phyloP scores from a whole-genome alignment of 1,284 basidiomycete species.

The Rhodotorula sp. region DNA sequence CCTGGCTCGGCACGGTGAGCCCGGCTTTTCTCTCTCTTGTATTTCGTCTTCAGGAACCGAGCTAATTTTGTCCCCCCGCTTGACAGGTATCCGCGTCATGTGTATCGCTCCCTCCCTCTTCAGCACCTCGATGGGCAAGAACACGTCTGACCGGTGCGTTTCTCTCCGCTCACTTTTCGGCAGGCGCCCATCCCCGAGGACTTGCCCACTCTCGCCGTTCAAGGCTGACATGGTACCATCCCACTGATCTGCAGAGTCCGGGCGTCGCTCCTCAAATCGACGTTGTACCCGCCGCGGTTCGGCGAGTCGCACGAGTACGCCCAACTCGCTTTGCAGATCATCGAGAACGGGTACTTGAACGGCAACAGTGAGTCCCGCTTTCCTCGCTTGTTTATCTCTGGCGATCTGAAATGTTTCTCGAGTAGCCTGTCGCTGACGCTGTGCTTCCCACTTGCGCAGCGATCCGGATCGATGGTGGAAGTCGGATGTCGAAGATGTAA shows the following conservation, averaged over 20 bases:
- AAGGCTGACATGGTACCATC: too few species aligned
- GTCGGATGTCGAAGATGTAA: conserved; percentile 39
- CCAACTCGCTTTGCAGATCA: conserved; percentile 42
- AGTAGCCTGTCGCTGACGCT: neutral
- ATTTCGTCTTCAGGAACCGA: too few species aligned
- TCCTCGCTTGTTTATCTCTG: neutral
- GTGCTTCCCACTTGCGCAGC: neutral
- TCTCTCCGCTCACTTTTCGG: neutral
- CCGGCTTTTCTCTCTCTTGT: too few species aligned
- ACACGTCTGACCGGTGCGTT: conserved; percentile 35
- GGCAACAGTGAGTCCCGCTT: conserved; percentile 19
- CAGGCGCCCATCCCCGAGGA: too few species aligned
- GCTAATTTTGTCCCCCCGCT: too few species aligned
- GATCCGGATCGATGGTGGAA: conserved; percentile 38
- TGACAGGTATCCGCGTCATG: conserved; percentile 41
- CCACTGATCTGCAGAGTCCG: neutral
- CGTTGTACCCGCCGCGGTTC: conserved; percentile 43
- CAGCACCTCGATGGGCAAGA: conserved; percentile 48
- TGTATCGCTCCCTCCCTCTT: conserved; percentile 48
- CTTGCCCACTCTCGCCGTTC: too few species aligned
- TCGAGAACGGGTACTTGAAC: conserved; percentile 45
- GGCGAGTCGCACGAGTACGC: conserved; percentile 48
- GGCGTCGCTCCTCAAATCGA: conserved; percentile 18
- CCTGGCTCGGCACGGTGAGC: conserved; percentile 47
- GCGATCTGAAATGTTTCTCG: neutral